phyloP scores from a whole-genome alignment of 805 yeast genomes.

The Sporopachydermia quercuum region DNA sequence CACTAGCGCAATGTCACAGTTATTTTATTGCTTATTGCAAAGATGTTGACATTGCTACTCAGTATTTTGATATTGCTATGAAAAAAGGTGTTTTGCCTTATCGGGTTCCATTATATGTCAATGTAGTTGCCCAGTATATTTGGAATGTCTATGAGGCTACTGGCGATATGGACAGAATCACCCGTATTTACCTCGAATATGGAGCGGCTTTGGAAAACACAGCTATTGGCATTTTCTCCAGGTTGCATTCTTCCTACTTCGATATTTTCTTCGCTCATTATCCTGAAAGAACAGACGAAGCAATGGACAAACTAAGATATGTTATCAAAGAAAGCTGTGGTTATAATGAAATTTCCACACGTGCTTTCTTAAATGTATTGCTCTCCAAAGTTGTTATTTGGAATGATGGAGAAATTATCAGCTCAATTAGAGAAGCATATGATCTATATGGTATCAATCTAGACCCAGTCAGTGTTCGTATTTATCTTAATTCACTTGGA shows the following conservation, averaged over 20 bases:
- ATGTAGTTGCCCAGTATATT: constrained; percentile 51
- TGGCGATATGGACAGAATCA: constrained; percentile 40
- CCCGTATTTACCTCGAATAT: constrained; percentile 31
- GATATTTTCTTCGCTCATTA: constrained; percentile 48
- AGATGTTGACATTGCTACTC: constrained; percentile 55
- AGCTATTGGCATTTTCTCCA: constrained; percentile 56
- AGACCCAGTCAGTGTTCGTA: constrained; percentile 59
- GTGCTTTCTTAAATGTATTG: constrained; percentile 61
- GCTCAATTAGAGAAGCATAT: constrained; percentile 48
- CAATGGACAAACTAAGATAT: constrained; percentile 40
- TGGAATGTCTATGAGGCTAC: constrained; percentile 44
- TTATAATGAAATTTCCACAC: constrained; percentile 53
- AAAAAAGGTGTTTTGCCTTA: constrained; percentile 56
- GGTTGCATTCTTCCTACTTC: constrained; percentile 55
- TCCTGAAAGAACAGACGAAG: constrained; percentile 34
- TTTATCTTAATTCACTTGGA: constrained; percentile 59
- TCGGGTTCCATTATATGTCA: constrained; percentile 53
- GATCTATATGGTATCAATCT: constrained; percentile 39
- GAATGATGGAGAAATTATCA: constrained; percentile 51
- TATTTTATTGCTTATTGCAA: constrained; percentile 66
- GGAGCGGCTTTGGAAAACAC: constrained; percentile 43
- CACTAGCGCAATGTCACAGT: constrained; percentile 54
- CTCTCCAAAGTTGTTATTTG: constrained; percentile 52
- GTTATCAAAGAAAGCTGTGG: constrained; percentile 41
- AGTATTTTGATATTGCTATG: constrained; percentile 62